Evolutionary conservation across 164 flowering plant genomes (phyloP).

Genomic region (Aristolochia fimbriata): DNA sequence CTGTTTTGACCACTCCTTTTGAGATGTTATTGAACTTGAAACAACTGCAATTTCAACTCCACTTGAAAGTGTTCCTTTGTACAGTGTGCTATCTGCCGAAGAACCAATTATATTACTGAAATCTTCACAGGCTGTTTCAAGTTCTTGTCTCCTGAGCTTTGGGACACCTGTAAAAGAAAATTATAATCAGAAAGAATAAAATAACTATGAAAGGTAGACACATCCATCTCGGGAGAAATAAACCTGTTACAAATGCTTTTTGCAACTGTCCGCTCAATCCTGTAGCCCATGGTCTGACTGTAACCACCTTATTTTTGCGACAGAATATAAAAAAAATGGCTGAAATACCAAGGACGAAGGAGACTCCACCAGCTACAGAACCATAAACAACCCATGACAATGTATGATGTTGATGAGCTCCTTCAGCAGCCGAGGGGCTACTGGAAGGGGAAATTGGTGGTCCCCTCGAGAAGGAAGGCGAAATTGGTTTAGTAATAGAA

Average conservation of each 20-base stretch:
- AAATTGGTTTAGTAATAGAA: neutral
- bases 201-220: neutral
- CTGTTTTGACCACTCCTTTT: conserved; percentile 48
- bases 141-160: conserved; percentile 56
- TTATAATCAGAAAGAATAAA: neutral
- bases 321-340: conserved; percentile 25
- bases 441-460: conserved; percentile 5
- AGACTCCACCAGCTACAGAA: conserved; percentile 22
- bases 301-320: conserved; percentile 34
- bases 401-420: conserved; percentile 1
- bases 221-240: conserved; percentile 4
- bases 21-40: conserved; percentile 27
- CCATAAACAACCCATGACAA: conserved; percentile 1
- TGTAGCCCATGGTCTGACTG: conserved; percentile 77
- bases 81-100: conserved; percentile 41
- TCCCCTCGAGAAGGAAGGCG: conserved; percentile 19
- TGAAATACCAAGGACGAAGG: conserved; percentile 12
- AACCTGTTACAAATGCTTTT: conserved; percentile 81
- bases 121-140: conserved; percentile 81
- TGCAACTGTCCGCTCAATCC: conserved; percentile 91
- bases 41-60: conserved; percentile 80
- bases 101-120: conserved; percentile 75
- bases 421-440: too few relatives aligned
- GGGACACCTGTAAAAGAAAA: conserved; percentile 48
- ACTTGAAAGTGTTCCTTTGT: conserved; percentile 77